Evolutionary conservation across 2,329 filamentous ascomycete genomes (phyloP), one percentile per base, ranked within the genome.

Genomic region (Juglanconis sp.): DNA sequence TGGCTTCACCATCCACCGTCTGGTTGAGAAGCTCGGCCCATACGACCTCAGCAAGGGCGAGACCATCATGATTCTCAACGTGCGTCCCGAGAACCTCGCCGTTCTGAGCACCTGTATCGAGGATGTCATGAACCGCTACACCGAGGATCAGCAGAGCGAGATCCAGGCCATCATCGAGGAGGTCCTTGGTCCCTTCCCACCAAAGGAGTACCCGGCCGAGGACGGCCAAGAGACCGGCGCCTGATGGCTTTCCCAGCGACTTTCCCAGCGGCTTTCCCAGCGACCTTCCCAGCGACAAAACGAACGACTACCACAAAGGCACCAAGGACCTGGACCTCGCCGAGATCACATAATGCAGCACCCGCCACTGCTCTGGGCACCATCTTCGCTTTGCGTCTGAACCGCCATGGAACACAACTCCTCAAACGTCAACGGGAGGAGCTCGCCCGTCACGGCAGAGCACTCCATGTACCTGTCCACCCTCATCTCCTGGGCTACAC

Each of bases 41-140:
- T 88, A 81, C 71, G 79, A 84, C 50, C 78, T 90, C 58, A 83
- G 84, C 73, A 90, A 90, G 76, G 85, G 85, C 57, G 87, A 90
- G 72, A 74, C 87, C 57, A 75, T 90, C 68, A 88, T 88, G 83
- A 82, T 90, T 52, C 71, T 89, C 66, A 90, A 90, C 69, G 74
- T 88, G 48, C 80, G 87, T 10, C 87, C 87, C 0, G 77, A 78
- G 30, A 82, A 78, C 34, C 76, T 80, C 35, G 80, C 81, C 4
- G 79, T 81, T 50, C 76, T 90, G 65, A 87, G 87, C 67, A 83
- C 83, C 15, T 77, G 88, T 53, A 77, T 90, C 38, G 86, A 90
- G 71, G 86, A 90, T 65, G 83, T 88, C 76, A 78, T 82, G 59
- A 77, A 79, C 40, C 81, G 87, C 7, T 87, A 88, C 69, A 77